A percentile compares a stretch with the other conserved stretches of the same genome.
These are phyloP conservation scores for Phytophthora citricola DNA, from an alignment of 352 stramenopile genomes.

Conservation along the genomic window DNA sequence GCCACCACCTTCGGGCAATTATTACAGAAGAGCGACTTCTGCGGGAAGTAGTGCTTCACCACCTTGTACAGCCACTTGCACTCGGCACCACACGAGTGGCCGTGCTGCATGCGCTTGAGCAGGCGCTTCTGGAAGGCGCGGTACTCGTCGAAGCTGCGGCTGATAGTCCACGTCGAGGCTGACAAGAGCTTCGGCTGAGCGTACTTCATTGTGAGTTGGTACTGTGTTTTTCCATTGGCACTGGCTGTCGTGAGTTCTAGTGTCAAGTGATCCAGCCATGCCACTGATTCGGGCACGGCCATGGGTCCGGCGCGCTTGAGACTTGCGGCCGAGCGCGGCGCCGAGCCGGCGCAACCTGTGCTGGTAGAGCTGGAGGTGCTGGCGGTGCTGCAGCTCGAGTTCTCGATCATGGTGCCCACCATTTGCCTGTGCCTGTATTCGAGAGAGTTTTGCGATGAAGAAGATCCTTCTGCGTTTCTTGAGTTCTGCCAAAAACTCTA, in stretches of 20 bases:
- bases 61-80: slow-evolving; percentile 75
- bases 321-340: slow-evolving; percentile 27
- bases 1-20: slow-evolving; percentile 44
- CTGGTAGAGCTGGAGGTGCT: slow-evolving; percentile 13
- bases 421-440: slow-evolving; percentile 12
- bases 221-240: slow-evolving; percentile 31
- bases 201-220: slow-evolving; percentile 47
- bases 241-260: slow-evolving; percentile 32
- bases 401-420: slow-evolving; percentile 32
- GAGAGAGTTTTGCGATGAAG: neutral
- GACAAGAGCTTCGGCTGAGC: slow-evolving; percentile 32
- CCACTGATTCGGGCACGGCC: slow-evolving; percentile 37
- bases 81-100: slow-evolving; percentile 65
- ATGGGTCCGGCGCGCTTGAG: slow-evolving; percentile 35
- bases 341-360: slow-evolving; percentile 12
- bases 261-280: slow-evolving; percentile 44
- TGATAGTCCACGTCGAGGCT: slow-evolving; percentile 40
- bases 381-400: slow-evolving; percentile 24
- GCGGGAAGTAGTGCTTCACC: slow-evolving; percentile 68
- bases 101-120: slow-evolving; percentile 51
- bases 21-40: slow-evolving; percentile 48
- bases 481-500: neutral
- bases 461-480: slow-evolving; percentile 27
- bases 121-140: slow-evolving; percentile 55
- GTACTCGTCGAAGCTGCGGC: slow-evolving; percentile 56